Percentiles rank a stretch among this genome's conserved stretches.
Evolutionary conservation across 148 eudicot species (phyloP).

Genomic region (Bassia scoparia): DNA sequence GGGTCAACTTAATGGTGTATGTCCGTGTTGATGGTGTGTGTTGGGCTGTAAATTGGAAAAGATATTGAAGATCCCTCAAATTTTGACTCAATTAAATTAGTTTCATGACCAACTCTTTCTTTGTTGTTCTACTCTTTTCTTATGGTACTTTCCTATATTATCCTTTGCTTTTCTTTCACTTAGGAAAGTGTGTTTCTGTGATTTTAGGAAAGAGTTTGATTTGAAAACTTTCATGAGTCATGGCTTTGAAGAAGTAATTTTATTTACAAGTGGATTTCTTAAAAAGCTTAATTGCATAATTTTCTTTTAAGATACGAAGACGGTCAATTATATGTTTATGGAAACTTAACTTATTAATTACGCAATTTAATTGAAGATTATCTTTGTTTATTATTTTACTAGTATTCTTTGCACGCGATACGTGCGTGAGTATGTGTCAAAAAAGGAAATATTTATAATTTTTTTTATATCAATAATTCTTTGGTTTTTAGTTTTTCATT

Average conservation of each 20-base stretch:
- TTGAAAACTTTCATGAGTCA: neutral
- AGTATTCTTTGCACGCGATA: too few relatives aligned
- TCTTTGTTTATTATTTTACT: too few relatives aligned
- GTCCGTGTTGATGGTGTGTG: conserved; percentile 21
- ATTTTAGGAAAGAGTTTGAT: neutral
- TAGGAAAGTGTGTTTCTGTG: neutral
- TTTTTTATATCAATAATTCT: too few relatives aligned
- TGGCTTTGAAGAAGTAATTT: neutral
- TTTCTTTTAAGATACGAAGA: too few relatives aligned
- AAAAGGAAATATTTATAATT: too few relatives aligned
- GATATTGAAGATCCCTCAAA: neutral
- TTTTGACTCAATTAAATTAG: conserved; percentile 1
- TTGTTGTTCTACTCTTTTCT: neutral
- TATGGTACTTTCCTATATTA: conserved; percentile 9
- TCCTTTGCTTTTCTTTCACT: neutral
- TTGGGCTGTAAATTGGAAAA: neutral
- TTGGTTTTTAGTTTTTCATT: too few relatives aligned
- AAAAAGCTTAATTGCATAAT: too few relatives aligned
- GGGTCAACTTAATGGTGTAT: neutral
- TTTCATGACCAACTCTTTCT: neutral
- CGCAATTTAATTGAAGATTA: too few relatives aligned
- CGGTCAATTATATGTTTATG: too few relatives aligned
- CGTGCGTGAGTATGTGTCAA: too few relatives aligned
- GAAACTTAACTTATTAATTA: too few relatives aligned
- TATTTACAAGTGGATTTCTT: too few relatives aligned